Conservation (phyloP, 306 rosid species). For the Crotalaria pallida region DNA sequence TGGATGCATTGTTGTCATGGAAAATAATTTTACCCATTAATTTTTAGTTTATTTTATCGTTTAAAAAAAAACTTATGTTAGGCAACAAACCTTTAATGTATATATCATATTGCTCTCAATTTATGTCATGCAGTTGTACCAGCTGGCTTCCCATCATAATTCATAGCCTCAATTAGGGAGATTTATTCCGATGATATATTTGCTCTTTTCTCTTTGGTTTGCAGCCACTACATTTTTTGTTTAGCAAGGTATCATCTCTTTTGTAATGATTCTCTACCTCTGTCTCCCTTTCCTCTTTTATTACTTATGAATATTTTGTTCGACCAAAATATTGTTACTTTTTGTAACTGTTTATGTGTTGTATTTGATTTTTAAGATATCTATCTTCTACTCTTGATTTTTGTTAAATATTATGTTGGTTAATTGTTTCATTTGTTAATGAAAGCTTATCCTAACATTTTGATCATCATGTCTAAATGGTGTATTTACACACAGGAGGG, state of each 20-base stretch:
- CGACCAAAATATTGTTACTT: not conserved
- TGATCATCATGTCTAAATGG: not conserved
- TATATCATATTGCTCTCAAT: not conserved
- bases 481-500: slow-evolving; percentile 32
- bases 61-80: not conserved
- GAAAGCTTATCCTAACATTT: slow-evolving; percentile 16
- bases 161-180: slow-evolving; percentile 16
- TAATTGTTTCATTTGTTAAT: not conserved
- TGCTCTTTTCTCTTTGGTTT: slow-evolving; percentile 19
- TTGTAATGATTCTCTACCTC: not conserved
- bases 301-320: not conserved
- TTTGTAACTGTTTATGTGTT: not conserved
- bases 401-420: not conserved
- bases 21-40: not conserved
- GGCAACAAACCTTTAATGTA: not conserved
- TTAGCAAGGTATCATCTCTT: slow-evolving; percentile 32
- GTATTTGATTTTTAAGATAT: slow-evolving; percentile 1
- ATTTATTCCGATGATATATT: slow-evolving; percentile 34
- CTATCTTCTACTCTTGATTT: not conserved
- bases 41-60: not conserved
- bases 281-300: not conserved
- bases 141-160: slow-evolving; percentile 27
- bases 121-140: slow-evolving; percentile 26
- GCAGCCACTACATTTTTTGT: slow-evolving; percentile 38
- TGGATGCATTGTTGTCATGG: not conserved